Conservation (phyloP, 768 basidiomycete genomes). For the Tephrocybe sp. region DNA sequence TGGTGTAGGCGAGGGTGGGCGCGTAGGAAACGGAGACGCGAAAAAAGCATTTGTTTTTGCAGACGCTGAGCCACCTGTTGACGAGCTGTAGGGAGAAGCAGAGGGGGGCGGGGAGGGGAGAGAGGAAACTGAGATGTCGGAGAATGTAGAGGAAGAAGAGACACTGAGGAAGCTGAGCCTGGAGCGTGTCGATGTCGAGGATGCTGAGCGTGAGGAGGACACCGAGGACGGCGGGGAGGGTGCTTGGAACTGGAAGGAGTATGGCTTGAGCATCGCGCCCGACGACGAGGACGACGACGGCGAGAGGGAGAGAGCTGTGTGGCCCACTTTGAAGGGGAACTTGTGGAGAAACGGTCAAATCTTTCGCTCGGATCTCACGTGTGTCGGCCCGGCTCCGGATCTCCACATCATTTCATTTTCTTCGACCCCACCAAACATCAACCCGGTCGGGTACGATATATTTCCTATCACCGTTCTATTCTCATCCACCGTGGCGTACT, state of each 20-base stretch:
- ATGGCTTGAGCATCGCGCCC: conserved; percentile 4
- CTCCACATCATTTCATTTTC: neutral
- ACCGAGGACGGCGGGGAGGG: conserved; percentile 22
- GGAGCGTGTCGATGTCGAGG: conserved; percentile 31
- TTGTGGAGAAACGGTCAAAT: too few relatives aligned
- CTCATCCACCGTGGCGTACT: too few relatives aligned
- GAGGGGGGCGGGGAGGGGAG: conserved; percentile 28
- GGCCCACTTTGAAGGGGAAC: too few relatives aligned
- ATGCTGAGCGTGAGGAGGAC: conserved; percentile 16
- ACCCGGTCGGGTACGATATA: neutral
- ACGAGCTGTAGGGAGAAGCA: too few relatives aligned
- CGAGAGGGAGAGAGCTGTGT: too few relatives aligned
- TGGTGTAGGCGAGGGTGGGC: conserved; percentile 35
- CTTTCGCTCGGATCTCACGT: neutral
- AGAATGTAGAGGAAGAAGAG: conserved; percentile 38
- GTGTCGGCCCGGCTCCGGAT: neutral
- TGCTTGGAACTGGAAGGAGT: too few relatives aligned
- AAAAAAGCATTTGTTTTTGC: conserved; percentile 51
- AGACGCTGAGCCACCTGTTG: neutral
- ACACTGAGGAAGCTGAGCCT: conserved; percentile 27
- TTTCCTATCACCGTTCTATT: neutral
- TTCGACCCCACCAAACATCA: neutral
- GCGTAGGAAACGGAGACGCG: conserved; percentile 40
- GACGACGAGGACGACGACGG: neutral
- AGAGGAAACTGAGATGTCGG: conserved; percentile 28